Conservation (phyloP, 192 early-diverging fungal genomes). For the Ramicandelaber brevisporus region DNA sequence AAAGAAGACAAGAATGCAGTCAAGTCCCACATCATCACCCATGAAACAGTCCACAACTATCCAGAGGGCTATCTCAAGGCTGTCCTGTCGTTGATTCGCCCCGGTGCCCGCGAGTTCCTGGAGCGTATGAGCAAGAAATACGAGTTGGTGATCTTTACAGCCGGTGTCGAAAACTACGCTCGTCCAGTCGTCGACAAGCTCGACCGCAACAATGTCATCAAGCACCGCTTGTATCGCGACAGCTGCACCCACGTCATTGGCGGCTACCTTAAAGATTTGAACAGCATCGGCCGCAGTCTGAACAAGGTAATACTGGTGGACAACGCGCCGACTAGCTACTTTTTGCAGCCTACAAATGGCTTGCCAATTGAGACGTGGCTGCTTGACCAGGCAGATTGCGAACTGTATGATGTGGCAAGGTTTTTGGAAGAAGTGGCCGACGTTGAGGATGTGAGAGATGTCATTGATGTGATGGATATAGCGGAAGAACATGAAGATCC, state of each 20-base stretch:
- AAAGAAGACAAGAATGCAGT: conserved; percentile 33
- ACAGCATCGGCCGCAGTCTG: conserved; percentile 36
- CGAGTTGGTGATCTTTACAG: conserved; percentile 50
- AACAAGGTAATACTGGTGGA: conserved; percentile 38
- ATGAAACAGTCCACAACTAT: no score
- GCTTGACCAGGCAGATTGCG: conserved; percentile 31
- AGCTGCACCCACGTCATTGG: conserved; percentile 35
- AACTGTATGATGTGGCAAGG: conserved; percentile 25
- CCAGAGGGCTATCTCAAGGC: no score
- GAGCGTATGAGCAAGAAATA: conserved; percentile 23
- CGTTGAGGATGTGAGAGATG: conserved; percentile 38
- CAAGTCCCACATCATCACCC: no score
- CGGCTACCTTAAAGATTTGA: conserved; percentile 44
- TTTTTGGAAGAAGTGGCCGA: conserved; percentile 29
- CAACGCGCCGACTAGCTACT: conserved; percentile 47
- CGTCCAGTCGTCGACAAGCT: no score
- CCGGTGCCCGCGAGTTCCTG: conserved; percentile 31
- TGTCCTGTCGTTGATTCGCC: conserved; percentile 36
- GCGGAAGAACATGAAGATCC: no score
- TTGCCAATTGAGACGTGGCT: conserved; percentile 52
- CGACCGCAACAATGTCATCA: conserved; percentile 28
- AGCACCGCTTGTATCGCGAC: conserved; percentile 41
- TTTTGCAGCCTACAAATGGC: conserved; percentile 46
- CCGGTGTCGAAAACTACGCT: conserved; percentile 43
- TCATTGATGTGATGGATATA: no score